phyloP scores from a whole-genome alignment of 2,329 filamentous ascomycete genomes.

The Cordyceps cateniannulata region DNA sequence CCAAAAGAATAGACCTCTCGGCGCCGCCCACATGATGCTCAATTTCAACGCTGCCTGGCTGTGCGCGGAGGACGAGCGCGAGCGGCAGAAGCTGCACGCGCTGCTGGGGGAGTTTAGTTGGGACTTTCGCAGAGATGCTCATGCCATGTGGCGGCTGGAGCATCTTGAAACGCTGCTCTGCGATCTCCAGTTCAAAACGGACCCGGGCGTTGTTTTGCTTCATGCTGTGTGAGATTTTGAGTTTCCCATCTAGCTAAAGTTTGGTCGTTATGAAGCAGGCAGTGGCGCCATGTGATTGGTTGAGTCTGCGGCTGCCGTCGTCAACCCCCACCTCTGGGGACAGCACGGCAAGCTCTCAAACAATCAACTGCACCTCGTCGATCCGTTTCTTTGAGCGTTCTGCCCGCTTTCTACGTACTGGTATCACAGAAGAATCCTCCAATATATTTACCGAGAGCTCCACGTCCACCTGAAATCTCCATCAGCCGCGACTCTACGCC shows the following conservation, averaged over 20 bases:
- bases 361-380: background rate
- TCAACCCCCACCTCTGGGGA: background rate
- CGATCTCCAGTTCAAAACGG: constrained; percentile 1
- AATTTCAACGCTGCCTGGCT: constrained; percentile 1
- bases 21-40: constrained; percentile 4
- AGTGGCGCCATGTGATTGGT: background rate
- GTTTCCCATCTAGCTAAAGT: background rate
- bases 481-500: background rate
- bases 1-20: background rate
- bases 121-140: background rate
- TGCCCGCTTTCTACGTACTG: background rate
- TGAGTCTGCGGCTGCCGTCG: too few species aligned
- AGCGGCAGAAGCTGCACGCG: background rate
- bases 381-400: background rate
- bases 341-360: background rate
- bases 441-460: too few species aligned
- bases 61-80: background rate
- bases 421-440: background rate
- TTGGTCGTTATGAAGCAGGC: background rate
- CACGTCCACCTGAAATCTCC: background rate
- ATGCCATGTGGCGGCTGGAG: background rate
- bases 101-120: background rate
- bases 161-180: background rate
- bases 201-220: background rate
- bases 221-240: background rate